A percentile compares a stretch with the other conserved stretches of the same genome.
Conservation (phyloP, 768 basidiomycete species). For the Panellus pusillus region DNA sequence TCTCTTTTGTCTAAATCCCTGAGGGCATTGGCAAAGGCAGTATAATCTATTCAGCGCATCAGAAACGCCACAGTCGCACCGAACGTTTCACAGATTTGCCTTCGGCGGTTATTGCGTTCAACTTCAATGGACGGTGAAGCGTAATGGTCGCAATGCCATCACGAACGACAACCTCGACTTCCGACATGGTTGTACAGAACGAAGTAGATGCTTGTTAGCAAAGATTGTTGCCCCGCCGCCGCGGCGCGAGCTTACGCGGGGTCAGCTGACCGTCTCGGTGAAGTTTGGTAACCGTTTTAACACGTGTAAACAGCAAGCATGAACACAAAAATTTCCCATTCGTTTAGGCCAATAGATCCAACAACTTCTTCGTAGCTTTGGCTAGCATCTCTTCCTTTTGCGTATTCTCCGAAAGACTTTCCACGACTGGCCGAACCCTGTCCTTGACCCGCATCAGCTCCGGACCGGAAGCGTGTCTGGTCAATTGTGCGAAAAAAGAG, state of each 20-base stretch:
- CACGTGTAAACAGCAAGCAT: too few species aligned
- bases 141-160: constrained; percentile 66
- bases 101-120: constrained; percentile 60
- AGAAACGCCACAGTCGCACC: background rate
- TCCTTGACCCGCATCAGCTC: constrained; percentile 53
- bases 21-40: constrained; percentile 56
- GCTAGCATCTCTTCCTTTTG: constrained; percentile 39
- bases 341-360: constrained; percentile 40
- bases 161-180: constrained; percentile 41
- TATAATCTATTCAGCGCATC: constrained; percentile 50
- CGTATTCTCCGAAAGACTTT: constrained; percentile 42
- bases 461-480: constrained; percentile 49
- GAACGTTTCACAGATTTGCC: constrained; percentile 31
- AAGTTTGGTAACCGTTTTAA: too few species aligned
- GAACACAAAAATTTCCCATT: too few species aligned
- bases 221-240: too few species aligned
- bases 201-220: too few species aligned
- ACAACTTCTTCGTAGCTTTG: constrained; percentile 39
- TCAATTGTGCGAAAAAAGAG: constrained; percentile 66
- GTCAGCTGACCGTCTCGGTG: background rate
- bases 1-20: constrained; percentile 57
- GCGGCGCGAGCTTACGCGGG: background rate
- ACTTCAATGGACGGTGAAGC: constrained; percentile 54
- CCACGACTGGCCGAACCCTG: constrained; percentile 48
- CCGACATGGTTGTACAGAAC: background rate